Conservation (phyloP, 225 moss, liverwort and hornwort species). For the Marchantia polymorpha region DNA sequence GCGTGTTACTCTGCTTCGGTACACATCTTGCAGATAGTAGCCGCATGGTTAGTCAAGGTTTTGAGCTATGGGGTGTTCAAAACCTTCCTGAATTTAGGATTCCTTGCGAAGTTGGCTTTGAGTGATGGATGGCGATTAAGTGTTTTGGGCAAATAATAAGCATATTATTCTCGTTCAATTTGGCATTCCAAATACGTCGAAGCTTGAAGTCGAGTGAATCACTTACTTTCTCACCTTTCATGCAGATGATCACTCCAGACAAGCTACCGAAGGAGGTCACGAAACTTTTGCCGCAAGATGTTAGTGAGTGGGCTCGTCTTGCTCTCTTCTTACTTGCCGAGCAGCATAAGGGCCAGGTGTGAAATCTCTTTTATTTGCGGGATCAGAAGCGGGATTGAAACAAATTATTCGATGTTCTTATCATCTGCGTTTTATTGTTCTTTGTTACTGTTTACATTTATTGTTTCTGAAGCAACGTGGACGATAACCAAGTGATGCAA, state of each 20-base stretch:
- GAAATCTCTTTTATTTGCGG: not conserved
- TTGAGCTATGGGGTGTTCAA: not conserved
- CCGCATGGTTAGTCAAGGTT: not conserved
- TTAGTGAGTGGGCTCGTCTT: slow-evolving; percentile 91
- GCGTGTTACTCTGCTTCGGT: not conserved
- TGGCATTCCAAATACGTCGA: too few relatives aligned
- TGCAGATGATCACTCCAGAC: slow-evolving; percentile 85
- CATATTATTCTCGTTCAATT: too few relatives aligned
- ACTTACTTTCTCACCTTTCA: not conserved
- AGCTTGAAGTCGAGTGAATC: not conserved
- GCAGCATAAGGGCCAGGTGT: slow-evolving; percentile 67
- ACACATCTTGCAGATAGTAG: too few relatives aligned
- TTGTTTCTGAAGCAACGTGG: not conserved
- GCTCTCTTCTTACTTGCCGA: slow-evolving; percentile 87
- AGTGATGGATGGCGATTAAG: too few relatives aligned
- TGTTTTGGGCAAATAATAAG: too few relatives aligned
- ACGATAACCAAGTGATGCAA: not conserved
- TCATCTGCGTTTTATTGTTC: not conserved
- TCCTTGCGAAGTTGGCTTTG: too few relatives aligned
- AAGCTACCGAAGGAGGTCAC: slow-evolving; percentile 66
- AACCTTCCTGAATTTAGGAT: too few relatives aligned
- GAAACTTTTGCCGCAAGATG: slow-evolving; percentile 60
- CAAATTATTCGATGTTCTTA: too few relatives aligned
- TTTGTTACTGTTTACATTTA: not conserved
- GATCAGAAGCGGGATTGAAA: not conserved